phyloP scores from a whole-genome alignment of 2,329 filamentous ascomycete genomes.

The Aspergillus uvarum region DNA sequence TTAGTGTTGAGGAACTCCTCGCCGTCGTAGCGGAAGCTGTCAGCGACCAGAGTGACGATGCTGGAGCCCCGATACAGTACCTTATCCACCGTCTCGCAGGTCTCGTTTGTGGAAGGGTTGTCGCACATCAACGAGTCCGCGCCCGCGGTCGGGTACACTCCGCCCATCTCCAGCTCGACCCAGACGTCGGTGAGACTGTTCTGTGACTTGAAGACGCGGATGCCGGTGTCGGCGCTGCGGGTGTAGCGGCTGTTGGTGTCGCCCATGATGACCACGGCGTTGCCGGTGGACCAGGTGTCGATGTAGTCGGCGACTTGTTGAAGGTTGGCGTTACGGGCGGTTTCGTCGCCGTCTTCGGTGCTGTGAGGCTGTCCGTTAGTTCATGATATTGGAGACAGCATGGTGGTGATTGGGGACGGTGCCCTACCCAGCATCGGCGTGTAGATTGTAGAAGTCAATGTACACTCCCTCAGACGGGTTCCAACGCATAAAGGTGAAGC shows the following conservation, averaged over 20 bases:
- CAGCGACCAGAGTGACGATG: slow-evolving; percentile 54
- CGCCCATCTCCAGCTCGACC: slow-evolving; percentile 55
- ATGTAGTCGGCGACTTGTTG: slow-evolving; percentile 61
- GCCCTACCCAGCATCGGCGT: slow-evolving; percentile 62
- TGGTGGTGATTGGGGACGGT: background rate
- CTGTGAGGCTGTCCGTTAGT: slow-evolving; percentile 14
- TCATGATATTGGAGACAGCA: background rate
- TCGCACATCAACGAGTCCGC: slow-evolving; percentile 48
- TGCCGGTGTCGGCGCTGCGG: slow-evolving; percentile 51
- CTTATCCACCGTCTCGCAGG: slow-evolving; percentile 68
- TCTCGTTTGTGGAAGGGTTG: slow-evolving; percentile 56
- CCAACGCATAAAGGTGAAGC: slow-evolving; percentile 66
- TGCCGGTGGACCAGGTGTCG: slow-evolving; percentile 55
- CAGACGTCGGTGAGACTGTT: slow-evolving; percentile 60
- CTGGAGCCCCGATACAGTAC: slow-evolving; percentile 48
- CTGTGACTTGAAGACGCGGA: slow-evolving; percentile 51
- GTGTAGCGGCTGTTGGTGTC: slow-evolving; percentile 68
- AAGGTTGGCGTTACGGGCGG: slow-evolving; percentile 59
- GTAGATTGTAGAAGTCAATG: slow-evolving; percentile 66
- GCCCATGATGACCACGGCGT: slow-evolving; percentile 63
- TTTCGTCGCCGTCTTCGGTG: slow-evolving; percentile 52
- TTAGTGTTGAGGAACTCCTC: slow-evolving; percentile 60
- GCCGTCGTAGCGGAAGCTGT: slow-evolving; percentile 51
- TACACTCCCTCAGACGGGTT: slow-evolving; percentile 55
- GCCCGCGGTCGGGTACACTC: slow-evolving; percentile 48